Conservation (phyloP, 352 stramenopile genomes). For the Phytophthora foliorum region DNA sequence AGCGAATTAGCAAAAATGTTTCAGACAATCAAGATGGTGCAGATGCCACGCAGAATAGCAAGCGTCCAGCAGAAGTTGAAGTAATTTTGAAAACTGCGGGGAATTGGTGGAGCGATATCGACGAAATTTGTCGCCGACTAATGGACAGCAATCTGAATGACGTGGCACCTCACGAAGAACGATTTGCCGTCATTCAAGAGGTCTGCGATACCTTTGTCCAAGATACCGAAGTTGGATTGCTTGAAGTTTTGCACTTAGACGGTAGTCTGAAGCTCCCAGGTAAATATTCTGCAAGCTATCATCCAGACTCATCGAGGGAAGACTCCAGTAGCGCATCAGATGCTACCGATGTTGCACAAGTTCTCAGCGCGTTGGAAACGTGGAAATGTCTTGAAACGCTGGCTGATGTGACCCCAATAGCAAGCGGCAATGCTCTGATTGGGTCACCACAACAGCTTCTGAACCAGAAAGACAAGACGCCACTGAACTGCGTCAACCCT, state of each 20-base stretch:
- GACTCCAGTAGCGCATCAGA: background rate
- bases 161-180: conserved; percentile 36
- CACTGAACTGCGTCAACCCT: conserved; percentile 56
- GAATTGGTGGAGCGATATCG: conserved; percentile 82
- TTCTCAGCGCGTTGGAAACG: conserved; percentile 62
- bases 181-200: conserved; percentile 46
- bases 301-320: background rate
- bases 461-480: conserved; percentile 43
- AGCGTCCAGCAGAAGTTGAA: conserved; percentile 26
- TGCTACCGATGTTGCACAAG: conserved; percentile 25
- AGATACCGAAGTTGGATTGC: conserved; percentile 37
- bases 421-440: conserved; percentile 36
- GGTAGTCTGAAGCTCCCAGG: conserved; percentile 42
- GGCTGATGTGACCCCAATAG: conserved; percentile 39
- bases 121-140: conserved; percentile 51
- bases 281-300: background rate
- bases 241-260: conserved; percentile 52
- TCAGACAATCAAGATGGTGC: conserved; percentile 5
- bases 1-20: background rate
- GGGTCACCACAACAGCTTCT: conserved; percentile 59
- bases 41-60: conserved; percentile 6
- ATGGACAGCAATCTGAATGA: conserved; percentile 31
- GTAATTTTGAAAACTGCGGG: conserved; percentile 53
- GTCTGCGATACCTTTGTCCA: conserved; percentile 56
- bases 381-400: conserved; percentile 81